Evolutionary conservation across 192 early-diverging fungal species (phyloP).

Genomic region (Gaertneriomyces semiglobifer): DNA sequence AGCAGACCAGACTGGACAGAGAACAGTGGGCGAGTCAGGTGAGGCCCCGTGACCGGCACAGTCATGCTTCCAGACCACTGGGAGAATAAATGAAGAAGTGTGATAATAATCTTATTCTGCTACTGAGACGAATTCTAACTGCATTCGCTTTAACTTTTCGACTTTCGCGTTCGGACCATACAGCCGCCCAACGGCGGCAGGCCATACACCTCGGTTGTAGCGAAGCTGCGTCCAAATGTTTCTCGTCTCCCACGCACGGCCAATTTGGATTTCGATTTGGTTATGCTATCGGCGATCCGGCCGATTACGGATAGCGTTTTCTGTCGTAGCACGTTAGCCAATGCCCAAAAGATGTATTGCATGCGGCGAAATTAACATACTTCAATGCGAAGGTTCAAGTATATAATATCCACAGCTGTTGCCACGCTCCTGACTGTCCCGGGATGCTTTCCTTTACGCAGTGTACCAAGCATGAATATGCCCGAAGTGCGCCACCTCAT

Average conservation of each 20-base stretch:
- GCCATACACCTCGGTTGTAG: conserved; percentile 1
- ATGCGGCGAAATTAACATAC: conserved; percentile 4
- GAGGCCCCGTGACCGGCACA: no score
- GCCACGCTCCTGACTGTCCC: neutral
- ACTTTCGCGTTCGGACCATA: neutral
- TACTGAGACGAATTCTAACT: no score
- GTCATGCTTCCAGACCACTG: no score
- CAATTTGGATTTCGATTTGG: neutral
- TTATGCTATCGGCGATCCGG: conserved; percentile 1
- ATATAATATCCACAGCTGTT: conserved; percentile 2
- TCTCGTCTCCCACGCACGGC: neutral
- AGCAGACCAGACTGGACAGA: no score
- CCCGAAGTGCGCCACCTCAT: conserved; percentile 1
- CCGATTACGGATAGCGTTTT: conserved; percentile 1
- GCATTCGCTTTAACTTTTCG: neutral
- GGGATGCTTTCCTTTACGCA: conserved; percentile 2
- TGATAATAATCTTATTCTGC: no score
- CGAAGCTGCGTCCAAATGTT: conserved; percentile 2
- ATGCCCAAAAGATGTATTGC: conserved; percentile 2
- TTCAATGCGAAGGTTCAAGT: conserved; percentile 2
- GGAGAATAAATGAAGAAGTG: no score
- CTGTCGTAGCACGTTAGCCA: conserved; percentile 5
- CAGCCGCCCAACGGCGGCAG: conserved; percentile 1
- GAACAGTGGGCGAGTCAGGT: no score
- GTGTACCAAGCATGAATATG: conserved; percentile 2